Evolutionary conservation across 169 alveolate species (phyloP), one percentile per base, ranked within the genome.

Genomic region (Plasmodium gonderi): DNA sequence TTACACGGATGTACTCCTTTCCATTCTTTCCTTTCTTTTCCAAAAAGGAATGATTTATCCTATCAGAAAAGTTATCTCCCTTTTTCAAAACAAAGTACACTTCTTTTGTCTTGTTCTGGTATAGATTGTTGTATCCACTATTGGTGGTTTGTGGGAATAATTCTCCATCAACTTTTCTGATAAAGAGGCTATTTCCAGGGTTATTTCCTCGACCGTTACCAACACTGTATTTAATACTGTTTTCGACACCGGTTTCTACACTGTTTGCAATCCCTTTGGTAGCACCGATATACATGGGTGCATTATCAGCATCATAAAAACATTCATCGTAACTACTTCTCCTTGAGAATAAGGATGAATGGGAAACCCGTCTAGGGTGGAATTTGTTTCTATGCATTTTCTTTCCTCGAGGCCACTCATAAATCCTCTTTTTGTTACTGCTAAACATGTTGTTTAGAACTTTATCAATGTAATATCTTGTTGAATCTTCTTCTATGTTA

Each of bases 381-480:
- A 36, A 42, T 14, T 68, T n/a, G 17, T 31, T 42, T 45, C 44
- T 72, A 23, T 14, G 3, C 3, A n/a, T 20, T 26, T 40, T 76
- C 74, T 26, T 38, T 2, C 44, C 42, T 29, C 40, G 17, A 29
- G 47, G 42, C 77, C 82, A 83, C 8, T 83, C 54, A 14, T 54
- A 85, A 29, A 85, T 67, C 5, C 29, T 38, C 33, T 74, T 74
- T 60, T 85, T 72, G 38, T 54, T 75, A 49, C 33, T 75, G 9
- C 80, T 85, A 74, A 85, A 85, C 92, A 85, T 85, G 45, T 60
- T 85, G 33, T 60, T 85, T 9, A 85, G 36, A 75, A 85, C 60
- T 11, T 74, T 74, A 33, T 85, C 92, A 2, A 85, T 40, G 26
- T 85, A 54, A 65, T 75, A 75, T 33, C 92, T 74, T 3, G 92